phyloP scores from a whole-genome alignment of 306 rosid species.

The Cucurbita argyrosperma region DNA sequence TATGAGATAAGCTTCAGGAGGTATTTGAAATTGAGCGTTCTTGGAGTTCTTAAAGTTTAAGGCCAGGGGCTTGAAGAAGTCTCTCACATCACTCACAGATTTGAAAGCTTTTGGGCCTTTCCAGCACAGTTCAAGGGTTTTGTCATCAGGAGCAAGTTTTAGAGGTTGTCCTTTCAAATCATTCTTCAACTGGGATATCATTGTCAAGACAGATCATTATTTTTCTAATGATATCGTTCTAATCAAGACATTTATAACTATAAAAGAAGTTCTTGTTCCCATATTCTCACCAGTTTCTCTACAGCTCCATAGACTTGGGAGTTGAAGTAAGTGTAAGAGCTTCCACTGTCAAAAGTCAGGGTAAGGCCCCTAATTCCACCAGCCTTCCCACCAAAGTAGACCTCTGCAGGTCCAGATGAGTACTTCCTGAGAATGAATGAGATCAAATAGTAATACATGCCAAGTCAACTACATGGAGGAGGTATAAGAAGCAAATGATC shows the following conservation, averaged over 20 bases:
- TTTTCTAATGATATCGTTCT: background rate
- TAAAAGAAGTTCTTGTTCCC: background rate
- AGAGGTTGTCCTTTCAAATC: slow-evolving; percentile 45
- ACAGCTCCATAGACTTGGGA: slow-evolving; percentile 25
- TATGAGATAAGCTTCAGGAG: slow-evolving; percentile 52
- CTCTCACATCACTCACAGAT: slow-evolving; percentile 26
- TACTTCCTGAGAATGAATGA: slow-evolving; percentile 35
- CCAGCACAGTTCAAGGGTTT: slow-evolving; percentile 55
- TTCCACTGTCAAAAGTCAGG: slow-evolving; percentile 68
- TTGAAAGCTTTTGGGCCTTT: slow-evolving; percentile 47
- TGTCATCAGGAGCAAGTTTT: slow-evolving; percentile 20
- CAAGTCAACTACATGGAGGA: background rate
- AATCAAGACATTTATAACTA: background rate
- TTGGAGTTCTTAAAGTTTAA: slow-evolving; percentile 28
- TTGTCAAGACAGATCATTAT: background rate
- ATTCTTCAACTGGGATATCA: slow-evolving; percentile 26
- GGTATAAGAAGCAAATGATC: background rate
- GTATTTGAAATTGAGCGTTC: slow-evolving; percentile 26
- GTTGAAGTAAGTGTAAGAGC: slow-evolving; percentile 66
- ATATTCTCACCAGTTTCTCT: slow-evolving; percentile 37
- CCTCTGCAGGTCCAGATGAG: slow-evolving; percentile 50
- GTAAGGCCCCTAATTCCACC: slow-evolving; percentile 28
- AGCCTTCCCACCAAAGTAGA: slow-evolving; percentile 34
- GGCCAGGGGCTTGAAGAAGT: slow-evolving; percentile 37
- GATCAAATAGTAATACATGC: background rate